phyloP scores from a whole-genome alignment of 306 rosid genomes.

The Aeschynomene evenia region DNA sequence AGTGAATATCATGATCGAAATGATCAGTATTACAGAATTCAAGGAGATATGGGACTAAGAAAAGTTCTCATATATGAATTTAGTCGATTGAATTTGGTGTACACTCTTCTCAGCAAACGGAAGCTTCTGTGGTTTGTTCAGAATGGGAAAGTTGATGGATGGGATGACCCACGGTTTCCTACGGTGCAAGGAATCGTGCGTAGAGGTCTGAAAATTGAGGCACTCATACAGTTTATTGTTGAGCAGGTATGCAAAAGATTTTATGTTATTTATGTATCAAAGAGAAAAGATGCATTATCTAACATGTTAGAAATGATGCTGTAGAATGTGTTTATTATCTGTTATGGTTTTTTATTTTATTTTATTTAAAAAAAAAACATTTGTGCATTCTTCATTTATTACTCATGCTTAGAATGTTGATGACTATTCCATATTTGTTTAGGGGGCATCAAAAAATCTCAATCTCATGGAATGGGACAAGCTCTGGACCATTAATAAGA shows the following conservation, averaged over 20 bases:
- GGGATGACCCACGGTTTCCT: constrained; percentile 97
- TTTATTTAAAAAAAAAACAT: no score
- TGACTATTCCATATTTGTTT: constrained; percentile 22
- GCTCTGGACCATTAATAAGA: constrained; percentile 91
- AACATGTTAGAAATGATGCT: neutral
- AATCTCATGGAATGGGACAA: constrained; percentile 99
- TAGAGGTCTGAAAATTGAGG: constrained; percentile 85
- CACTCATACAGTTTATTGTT: constrained; percentile 82
- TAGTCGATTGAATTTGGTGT: constrained; percentile 88
- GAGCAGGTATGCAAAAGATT: constrained; percentile 63
- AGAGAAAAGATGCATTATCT: constrained; percentile 22
- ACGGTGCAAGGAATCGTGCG: constrained; percentile 96
- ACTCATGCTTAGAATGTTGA: constrained; percentile 12
- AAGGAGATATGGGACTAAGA: constrained; percentile 74
- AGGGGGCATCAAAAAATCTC: constrained; percentile 96
- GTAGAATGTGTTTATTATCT: neutral
- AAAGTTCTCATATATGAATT: constrained; percentile 85
- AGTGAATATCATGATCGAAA: constrained; percentile 96
- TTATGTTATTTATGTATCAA: constrained; percentile 5
- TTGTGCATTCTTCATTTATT: constrained; percentile 9
- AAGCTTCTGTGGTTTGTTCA: constrained; percentile 97
- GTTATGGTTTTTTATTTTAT: neutral
- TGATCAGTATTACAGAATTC: constrained; percentile 82
- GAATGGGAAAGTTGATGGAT: constrained; percentile 87
- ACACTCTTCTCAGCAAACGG: constrained; percentile 94